phyloP scores from a whole-genome alignment of 345 rosid species.

The Sisymbrium altissimum region DNA sequence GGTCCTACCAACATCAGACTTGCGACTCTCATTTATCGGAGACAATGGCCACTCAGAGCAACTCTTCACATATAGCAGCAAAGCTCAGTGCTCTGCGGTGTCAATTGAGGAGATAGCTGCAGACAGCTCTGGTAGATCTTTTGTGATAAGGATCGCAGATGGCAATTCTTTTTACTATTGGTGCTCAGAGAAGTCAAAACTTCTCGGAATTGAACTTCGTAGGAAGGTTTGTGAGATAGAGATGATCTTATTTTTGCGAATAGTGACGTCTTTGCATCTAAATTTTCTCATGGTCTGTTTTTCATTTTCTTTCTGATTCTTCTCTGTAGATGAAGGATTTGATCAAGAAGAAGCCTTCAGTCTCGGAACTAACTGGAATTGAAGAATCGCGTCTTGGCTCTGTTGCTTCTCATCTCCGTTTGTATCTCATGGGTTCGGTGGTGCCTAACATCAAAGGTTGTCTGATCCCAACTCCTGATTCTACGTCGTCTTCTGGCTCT shows the following conservation, averaged over 20 bases:
- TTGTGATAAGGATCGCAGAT: constrained; percentile 54
- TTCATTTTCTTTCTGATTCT: neutral
- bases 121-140: constrained; percentile 88
- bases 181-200: constrained; percentile 95
- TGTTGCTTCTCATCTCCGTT: constrained; percentile 78
- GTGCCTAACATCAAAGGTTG: constrained; percentile 35
- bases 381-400: constrained; percentile 80
- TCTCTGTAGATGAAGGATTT: constrained; percentile 70
- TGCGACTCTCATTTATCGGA: constrained; percentile 76
- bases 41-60: constrained; percentile 79
- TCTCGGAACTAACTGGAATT: constrained; percentile 90
- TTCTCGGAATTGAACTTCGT: constrained; percentile 77
- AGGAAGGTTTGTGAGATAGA: constrained; percentile 56
- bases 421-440: constrained; percentile 69
- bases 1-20: constrained; percentile 77
- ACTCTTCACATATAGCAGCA: constrained; percentile 56
- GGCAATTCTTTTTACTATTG: constrained; percentile 64
- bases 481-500: constrained; percentile 13
- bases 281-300: neutral
- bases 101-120: constrained; percentile 57
- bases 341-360: constrained; percentile 75
- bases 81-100: constrained; percentile 45
- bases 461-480: constrained; percentile 17
- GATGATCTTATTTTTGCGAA: neutral
- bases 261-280: neutral